Evolutionary conservation across 2,329 filamentous ascomycete species (phyloP), one percentile per base, ranked within the genome.

Genomic region (Arthrocladium fulminans): DNA sequence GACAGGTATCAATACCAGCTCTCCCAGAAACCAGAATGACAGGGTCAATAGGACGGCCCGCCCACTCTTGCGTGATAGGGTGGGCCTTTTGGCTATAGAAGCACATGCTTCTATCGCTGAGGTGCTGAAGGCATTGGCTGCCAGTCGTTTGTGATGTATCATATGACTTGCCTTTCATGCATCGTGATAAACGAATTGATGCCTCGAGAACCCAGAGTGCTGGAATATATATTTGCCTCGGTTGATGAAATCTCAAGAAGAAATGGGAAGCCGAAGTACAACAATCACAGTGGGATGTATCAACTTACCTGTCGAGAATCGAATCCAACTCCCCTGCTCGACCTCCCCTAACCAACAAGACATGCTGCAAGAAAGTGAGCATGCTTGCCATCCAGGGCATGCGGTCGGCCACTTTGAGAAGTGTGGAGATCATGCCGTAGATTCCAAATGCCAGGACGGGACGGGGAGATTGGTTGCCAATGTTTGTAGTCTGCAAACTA

Each of bases 361-460:
- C 74, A 73, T 85, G 83, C 68, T 92, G 87, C 57, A 84, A 65
- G 66, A 95, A 77, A 49, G 85, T 84, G 51, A 92, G 65, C 57
- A 79, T 71, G 62, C 87, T 87, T 62, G 75, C 76, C 49, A 95
- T 76, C 90, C 90, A 97, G 54, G 90, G 90, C 88, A 95, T 94
- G 66, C 88, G 85, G 56, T 72, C 67, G 57, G 83, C 75, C 62
- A 95, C 68, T 72, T 88, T 81, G 57, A 88, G 68, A 54, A 94
- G 67, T 64, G 80, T 81, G 53, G 81, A 81, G 49, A 83, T 65
- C 67, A 85, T 86, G 59, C 80, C 73, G 81, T 86, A 95, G 45
- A 87, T 64, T 59, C 78, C 80, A 75, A 92, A 95, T 56, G 77
- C 76, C 52, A 92, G 69, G 57, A 96, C 76, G 46, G 88, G 84